Conservation (phyloP, 2,329 filamentous ascomycete genomes). For the Conoideocrella luteorostrata region DNA sequence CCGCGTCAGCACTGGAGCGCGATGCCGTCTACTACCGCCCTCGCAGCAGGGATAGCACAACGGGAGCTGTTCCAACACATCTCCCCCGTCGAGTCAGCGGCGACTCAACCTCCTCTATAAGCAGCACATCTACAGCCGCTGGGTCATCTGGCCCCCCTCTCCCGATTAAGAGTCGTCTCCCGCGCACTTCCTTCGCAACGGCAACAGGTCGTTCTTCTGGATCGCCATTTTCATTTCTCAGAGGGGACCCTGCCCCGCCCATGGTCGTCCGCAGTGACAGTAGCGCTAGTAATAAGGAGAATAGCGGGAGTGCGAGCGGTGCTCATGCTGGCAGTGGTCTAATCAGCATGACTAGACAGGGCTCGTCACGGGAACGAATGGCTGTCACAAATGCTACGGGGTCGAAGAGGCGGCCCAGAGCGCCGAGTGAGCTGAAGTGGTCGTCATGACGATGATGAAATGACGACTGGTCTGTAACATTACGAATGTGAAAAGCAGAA, state of each 20-base stretch:
- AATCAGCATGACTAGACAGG: not conserved
- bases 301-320: conserved; percentile 10
- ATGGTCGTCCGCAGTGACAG: conserved; percentile 33
- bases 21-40: conserved; percentile 36
- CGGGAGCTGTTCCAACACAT: conserved; percentile 23
- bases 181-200: conserved; percentile 29
- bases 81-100: conserved; percentile 38
- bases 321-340: not conserved
- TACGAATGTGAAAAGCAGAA: too few relatives aligned
- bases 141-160: not conserved
- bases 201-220: conserved; percentile 19
- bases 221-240: conserved; percentile 12
- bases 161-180: conserved; percentile 31
- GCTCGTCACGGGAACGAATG: conserved; percentile 7
- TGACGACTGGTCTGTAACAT: not conserved
- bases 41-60: conserved; percentile 30
- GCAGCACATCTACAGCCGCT: conserved; percentile 10
- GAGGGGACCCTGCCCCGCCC: conserved; percentile 16
- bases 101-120: conserved; percentile 25
- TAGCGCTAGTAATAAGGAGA: conserved; percentile 34
- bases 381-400: conserved; percentile 8
- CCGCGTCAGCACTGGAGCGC: conserved; percentile 31
- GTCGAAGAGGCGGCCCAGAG: conserved; percentile 20
- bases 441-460: conserved; percentile 11
- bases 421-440: conserved; percentile 21